Conservation (phyloP, 345 rosid species). For the Aquilaria sinensis region DNA sequence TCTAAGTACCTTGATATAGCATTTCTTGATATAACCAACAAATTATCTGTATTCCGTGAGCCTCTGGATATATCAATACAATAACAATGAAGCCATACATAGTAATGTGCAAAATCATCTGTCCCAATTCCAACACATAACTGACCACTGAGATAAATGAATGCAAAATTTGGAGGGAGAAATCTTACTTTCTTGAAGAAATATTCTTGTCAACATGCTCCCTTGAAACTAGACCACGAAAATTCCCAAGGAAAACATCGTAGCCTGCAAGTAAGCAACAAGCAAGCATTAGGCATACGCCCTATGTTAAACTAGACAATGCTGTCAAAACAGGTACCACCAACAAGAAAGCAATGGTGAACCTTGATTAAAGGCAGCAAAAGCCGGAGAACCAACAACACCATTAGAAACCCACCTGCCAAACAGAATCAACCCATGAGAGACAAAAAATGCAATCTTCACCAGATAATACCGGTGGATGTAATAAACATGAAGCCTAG, state of each 20-base stretch:
- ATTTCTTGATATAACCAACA: too few relatives aligned
- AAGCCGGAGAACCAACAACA: constrained; percentile 96
- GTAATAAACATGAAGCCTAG: too few relatives aligned
- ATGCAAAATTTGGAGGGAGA: not conserved
- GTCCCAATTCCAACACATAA: not conserved
- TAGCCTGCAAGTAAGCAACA: constrained; percentile 44
- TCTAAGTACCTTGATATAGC: too few relatives aligned
- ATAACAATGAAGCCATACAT: too few relatives aligned
- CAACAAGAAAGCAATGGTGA: constrained; percentile 11
- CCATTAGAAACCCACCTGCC: constrained; percentile 96
- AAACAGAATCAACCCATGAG: constrained; percentile 9
- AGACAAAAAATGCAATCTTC: not conserved
- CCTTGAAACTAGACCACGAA: constrained; percentile 88
- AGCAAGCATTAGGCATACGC: not conserved
- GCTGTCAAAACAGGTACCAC: constrained; percentile 4
- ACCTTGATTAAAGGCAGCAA: constrained; percentile 99
- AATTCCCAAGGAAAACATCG: constrained; percentile 93
- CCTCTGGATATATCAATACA: too few relatives aligned
- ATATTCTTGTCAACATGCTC: constrained; percentile 83
- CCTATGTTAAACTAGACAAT: too few relatives aligned
- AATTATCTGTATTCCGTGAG: too few relatives aligned
- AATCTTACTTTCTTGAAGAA: constrained; percentile 60
- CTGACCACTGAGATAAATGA: not conserved
- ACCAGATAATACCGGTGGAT: too few relatives aligned
- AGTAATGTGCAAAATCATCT: too few relatives aligned